Evolutionary conservation across 257 asterid genomes (phyloP).

Genomic region (Solanum verrucosum): DNA sequence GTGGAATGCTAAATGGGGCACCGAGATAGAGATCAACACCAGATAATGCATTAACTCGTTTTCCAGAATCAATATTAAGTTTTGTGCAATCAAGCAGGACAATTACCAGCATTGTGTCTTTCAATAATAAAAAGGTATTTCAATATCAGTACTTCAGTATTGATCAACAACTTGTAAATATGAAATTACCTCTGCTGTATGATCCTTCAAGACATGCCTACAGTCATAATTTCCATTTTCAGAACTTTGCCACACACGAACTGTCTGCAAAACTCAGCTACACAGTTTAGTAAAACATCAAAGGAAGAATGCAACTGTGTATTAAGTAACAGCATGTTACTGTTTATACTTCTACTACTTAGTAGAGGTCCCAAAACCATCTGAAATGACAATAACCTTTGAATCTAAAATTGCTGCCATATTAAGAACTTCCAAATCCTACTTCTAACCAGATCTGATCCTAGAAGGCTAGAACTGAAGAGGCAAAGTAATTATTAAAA

Average conservation of each 20-base stretch:
- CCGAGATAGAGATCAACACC: neutral
- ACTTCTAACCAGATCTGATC: neutral
- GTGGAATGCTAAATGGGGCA: neutral
- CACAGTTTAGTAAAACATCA: neutral
- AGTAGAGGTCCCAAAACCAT: neutral
- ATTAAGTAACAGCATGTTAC: neutral
- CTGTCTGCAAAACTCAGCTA: slow-evolving; percentile 54
- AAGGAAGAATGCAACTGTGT: neutral
- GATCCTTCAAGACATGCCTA: slow-evolving; percentile 76
- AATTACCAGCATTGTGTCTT: neutral
- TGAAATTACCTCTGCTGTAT: slow-evolving; percentile 71
- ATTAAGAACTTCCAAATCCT: neutral
- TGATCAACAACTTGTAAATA: neutral
- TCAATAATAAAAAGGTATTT: neutral
- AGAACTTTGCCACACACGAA: slow-evolving; percentile 84
- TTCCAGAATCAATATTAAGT: neutral
- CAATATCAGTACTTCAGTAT: neutral
- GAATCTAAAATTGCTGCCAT: neutral
- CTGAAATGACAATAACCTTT: neutral
- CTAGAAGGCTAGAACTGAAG: neutral
- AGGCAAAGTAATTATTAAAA: neutral
- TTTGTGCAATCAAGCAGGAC: neutral
- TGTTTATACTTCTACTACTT: neutral
- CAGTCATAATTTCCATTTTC: slow-evolving; percentile 67
- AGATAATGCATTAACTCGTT: neutral